Base-by-base conservation (phyloP, 2,329 filamentous ascomycete species). In the Colletotrichum endophyticum region DNA sequence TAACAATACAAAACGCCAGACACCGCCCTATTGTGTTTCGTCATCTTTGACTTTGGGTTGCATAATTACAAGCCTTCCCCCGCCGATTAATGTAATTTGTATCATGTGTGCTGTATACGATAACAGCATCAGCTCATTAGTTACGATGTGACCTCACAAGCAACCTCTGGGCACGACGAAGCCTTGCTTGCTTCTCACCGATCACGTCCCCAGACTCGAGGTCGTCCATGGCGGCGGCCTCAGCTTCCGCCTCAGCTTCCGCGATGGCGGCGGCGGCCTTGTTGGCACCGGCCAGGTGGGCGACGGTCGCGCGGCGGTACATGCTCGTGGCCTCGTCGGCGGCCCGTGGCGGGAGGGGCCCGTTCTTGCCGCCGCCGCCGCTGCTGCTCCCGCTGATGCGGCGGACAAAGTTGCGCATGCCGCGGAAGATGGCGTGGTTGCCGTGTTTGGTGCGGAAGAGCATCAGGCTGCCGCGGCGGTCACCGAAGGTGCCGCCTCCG, bases 141-240 rank as follows among this genome's bases (percentile, higher is more conserved):
- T 53, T 53, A n/a, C 56, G 44, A 12, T 76, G 71, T 32, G 70
- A 69, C 59, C 70, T 66, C 49, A 12, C 25, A 53, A 88, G 81
- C 67, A 89, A 79, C 70, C 80, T 82, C 34, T 85, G 83, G 2
- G 88, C 87, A 34, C 87, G 82, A 56, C 82, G 80, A 32, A 89
- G 76, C 67, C 88, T 83, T 56, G 85, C 85, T 66, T 84, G 82
- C 74, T 82, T 86, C 62, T 85, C 82, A 63, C 79, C 80, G 62
- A 87, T 78, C 4, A 77, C 75, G 15, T 75, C 78, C 6, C 73
- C 69, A 2, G 44, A 72, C 57, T 79, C 78, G 15, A 82, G 28
- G 19, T 70, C 80, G 30, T 80, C 80, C 13, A 75, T 73, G 8
- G 76, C 78, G 61, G 80, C 80, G 15, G 81, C 79, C 0, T 80